phyloP scores from a whole-genome alignment of 2,329 filamentous ascomycete genomes.

The Periconia sp. region DNA sequence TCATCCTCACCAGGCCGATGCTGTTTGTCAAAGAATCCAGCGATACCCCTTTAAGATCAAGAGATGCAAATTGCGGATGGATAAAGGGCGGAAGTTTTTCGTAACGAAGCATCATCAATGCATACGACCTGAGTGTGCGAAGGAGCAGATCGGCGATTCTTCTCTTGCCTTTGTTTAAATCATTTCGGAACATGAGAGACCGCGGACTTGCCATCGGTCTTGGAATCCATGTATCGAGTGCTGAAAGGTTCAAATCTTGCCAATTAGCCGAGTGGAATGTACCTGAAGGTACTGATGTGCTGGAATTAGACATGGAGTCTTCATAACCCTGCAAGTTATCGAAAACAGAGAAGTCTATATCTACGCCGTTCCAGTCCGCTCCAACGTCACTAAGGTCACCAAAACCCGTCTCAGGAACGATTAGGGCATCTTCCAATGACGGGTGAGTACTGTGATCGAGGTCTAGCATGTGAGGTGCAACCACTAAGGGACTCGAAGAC shows the following conservation, averaged over 20 bases:
- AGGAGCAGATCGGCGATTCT: slow-evolving; percentile 42
- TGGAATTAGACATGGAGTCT: not conserved
- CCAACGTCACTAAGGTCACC: not conserved
- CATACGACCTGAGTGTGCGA: slow-evolving; percentile 48
- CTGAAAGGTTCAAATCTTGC: slow-evolving; percentile 2
- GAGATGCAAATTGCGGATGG: slow-evolving; percentile 36
- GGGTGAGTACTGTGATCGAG: not conserved
- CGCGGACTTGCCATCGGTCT: slow-evolving; percentile 19
- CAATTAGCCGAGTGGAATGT: slow-evolving; percentile 14
- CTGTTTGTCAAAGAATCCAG: slow-evolving; percentile 47
- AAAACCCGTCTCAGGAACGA: not conserved
- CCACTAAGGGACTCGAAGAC: not conserved
- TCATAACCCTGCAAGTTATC: not conserved
- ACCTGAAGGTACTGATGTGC: not conserved
- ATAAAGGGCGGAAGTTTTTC: slow-evolving; percentile 49
- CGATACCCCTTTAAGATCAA: slow-evolving; percentile 18
- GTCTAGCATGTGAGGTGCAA: not conserved
- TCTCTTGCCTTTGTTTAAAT: slow-evolving; percentile 26
- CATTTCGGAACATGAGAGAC: slow-evolving; percentile 31
- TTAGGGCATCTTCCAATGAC: not conserved
- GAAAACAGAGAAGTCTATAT: not conserved
- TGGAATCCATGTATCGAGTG: not conserved
- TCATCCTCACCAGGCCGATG: slow-evolving; percentile 47
- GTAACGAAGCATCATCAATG: slow-evolving; percentile 43
- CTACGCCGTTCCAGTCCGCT: slow-evolving; percentile 13